Conservation (phyloP, 1,284 basidiomycete genomes). For the Hypsizygus ulmarius region DNA sequence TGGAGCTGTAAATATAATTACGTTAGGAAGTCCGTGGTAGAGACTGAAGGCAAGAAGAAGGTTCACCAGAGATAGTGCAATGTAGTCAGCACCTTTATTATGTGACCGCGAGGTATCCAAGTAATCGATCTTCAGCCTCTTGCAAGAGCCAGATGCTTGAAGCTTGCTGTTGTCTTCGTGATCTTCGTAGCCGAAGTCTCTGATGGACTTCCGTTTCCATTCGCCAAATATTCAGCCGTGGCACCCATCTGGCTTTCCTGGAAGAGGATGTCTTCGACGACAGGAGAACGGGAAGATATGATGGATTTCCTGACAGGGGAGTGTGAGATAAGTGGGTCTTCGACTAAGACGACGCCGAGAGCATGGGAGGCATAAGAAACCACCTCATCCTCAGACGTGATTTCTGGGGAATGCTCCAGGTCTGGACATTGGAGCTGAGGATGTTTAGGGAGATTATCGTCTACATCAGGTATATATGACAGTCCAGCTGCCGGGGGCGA, state of each 20-base stretch:
- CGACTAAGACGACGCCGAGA: no score
- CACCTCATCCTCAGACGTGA: no score
- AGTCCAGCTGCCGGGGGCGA: no score
- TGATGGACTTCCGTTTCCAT: slow-evolving; percentile 33
- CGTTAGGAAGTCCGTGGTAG: slow-evolving; percentile 1
- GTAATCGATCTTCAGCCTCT: slow-evolving; percentile 50
- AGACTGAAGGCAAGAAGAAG: neutral
- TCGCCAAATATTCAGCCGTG: slow-evolving; percentile 46
- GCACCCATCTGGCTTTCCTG: slow-evolving; percentile 55
- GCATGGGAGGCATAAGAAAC: no score
- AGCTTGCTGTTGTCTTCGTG: slow-evolving; percentile 29
- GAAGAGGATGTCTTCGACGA: slow-evolving; percentile 5
- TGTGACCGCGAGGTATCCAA: slow-evolving; percentile 38
- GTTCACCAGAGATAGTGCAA: slow-evolving; percentile 48
- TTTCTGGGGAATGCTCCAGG: no score
- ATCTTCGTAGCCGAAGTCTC: slow-evolving; percentile 22
- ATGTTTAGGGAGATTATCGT: no score
- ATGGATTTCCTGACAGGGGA: no score
- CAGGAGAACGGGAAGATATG: no score
- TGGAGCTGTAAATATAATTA: slow-evolving; percentile 39
- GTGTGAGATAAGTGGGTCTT: no score
- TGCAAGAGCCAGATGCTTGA: slow-evolving; percentile 24
- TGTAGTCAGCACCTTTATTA: slow-evolving; percentile 44
- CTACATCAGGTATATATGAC: no score
- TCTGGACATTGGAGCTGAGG: no score